These are phyloP conservation scores for Adansonia madagascariensis DNA, from an alignment of 441 rosid genomes.

Conservation along the genomic window DNA sequence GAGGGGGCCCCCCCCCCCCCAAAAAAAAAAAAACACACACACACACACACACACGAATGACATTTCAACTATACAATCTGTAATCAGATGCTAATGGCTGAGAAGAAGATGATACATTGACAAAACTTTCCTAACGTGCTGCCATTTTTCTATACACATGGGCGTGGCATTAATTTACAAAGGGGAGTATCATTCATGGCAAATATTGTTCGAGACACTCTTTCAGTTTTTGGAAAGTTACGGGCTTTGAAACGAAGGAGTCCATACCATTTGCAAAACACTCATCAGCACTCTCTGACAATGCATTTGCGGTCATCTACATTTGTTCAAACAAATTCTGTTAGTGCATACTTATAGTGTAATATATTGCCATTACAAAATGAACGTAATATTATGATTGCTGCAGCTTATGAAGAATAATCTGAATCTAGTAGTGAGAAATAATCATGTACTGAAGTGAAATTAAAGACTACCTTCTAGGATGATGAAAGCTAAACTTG, in stretches of 20 bases:
- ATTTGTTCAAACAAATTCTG: neutral
- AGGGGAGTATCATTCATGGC: conserved; percentile 33
- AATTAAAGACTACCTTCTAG: neutral
- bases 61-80: conserved; percentile 35
- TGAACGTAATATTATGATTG: neutral
- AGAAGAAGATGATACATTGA: conserved; percentile 35
- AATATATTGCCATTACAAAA: neutral
- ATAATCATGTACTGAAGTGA: neutral
- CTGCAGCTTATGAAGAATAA: neutral
- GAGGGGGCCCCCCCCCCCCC: conserved; percentile 1
- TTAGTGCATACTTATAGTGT: neutral
- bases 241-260: conserved; percentile 90
- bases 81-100: conserved; percentile 34
- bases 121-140: conserved; percentile 61
- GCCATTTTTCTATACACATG: conserved; percentile 39
- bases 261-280: conserved; percentile 93
- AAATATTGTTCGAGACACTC: conserved; percentile 72
- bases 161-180: conserved; percentile 40
- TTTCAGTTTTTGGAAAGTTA: conserved; percentile 75
- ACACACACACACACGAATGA: neutral
- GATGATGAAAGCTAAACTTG: neutral
- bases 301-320: conserved; percentile 75
- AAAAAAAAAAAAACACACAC: neutral
- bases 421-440: neutral
- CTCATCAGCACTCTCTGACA: conserved; percentile 67